A percentile compares a stretch with the other conserved stretches of the same genome.
phyloP scores from a whole-genome alignment of 1,139 yeast genomes.

The Zygosaccharomyces pseudobailii region DNA sequence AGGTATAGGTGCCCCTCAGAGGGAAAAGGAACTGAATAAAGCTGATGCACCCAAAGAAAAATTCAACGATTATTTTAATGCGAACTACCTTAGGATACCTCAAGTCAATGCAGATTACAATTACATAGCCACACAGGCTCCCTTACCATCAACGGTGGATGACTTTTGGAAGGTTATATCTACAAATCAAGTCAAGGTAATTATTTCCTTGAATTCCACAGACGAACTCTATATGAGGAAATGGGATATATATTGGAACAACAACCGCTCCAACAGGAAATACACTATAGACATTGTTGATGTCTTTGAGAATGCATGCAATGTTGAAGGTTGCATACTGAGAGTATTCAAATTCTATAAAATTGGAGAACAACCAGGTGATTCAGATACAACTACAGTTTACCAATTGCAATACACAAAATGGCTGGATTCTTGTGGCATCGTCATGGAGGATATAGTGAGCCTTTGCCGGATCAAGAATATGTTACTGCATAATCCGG shows the following conservation, averaged over 20 bases:
- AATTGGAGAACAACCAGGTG: constrained; percentile 15
- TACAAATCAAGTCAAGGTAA: constrained; percentile 55
- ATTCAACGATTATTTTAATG: constrained; percentile 55
- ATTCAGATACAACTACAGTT: constrained; percentile 32
- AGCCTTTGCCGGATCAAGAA: constrained; percentile 50
- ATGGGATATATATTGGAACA: constrained; percentile 55
- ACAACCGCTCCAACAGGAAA: constrained; percentile 22
- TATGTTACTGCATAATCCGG: constrained; percentile 27
- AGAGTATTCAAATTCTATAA: constrained; percentile 31
- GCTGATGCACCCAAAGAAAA: constrained; percentile 7
- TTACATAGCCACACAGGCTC: constrained; percentile 86
- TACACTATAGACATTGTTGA: constrained; percentile 30
- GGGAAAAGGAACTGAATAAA: neutral
- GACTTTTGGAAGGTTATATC: constrained; percentile 80
- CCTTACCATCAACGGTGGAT: constrained; percentile 65
- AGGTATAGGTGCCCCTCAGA: constrained; percentile 1
- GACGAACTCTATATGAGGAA: constrained; percentile 49
- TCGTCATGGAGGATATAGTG: constrained; percentile 49
- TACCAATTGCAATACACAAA: constrained; percentile 64
- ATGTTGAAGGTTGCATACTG: constrained; percentile 33
- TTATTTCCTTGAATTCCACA: constrained; percentile 63
- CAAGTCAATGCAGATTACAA: constrained; percentile 36
- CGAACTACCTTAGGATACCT: constrained; percentile 47
- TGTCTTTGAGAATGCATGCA: constrained; percentile 29
- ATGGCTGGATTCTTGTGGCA: constrained; percentile 84